These are phyloP conservation scores for Psidium guajava DNA, from an alignment of 345 rosid species.

Conservation along the genomic window DNA sequence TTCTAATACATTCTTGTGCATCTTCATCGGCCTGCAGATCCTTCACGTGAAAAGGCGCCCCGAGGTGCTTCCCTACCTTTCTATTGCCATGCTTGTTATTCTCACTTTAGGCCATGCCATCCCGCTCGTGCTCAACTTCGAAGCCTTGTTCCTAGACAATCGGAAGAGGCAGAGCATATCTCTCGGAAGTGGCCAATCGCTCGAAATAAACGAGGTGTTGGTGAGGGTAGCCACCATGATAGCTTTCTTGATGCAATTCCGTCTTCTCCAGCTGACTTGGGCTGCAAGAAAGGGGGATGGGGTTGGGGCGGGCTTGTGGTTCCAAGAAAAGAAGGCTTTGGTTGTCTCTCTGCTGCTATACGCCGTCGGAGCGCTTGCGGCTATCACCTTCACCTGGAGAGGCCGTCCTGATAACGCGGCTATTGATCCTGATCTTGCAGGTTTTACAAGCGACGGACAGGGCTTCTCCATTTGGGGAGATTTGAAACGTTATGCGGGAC, in stretches of 20 bases:
- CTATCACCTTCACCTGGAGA: slow-evolving; percentile 8
- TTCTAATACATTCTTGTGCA: slow-evolving; percentile 30
- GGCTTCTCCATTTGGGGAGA: slow-evolving; percentile 9
- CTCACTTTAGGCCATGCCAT: slow-evolving; percentile 32
- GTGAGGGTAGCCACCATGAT: slow-evolving; percentile 33
- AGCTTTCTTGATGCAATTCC: slow-evolving; percentile 32
- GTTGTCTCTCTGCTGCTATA: slow-evolving; percentile 18
- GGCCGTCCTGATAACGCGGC: not conserved
- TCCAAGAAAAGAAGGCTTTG: slow-evolving; percentile 32
- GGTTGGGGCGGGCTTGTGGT: slow-evolving; percentile 13
- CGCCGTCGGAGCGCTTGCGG: slow-evolving; percentile 21
- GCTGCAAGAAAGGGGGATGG: slow-evolving; percentile 12
- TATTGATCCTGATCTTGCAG: not conserved
- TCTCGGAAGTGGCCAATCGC: slow-evolving; percentile 24
- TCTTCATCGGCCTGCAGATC: slow-evolving; percentile 28
- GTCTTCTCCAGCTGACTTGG: slow-evolving; percentile 35
- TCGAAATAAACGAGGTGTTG: slow-evolving; percentile 26
- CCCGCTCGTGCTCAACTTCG: slow-evolving; percentile 28
- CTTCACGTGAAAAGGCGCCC: slow-evolving; percentile 24
- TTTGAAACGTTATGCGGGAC: slow-evolving; percentile 30
- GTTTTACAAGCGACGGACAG: not conserved
- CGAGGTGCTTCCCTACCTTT: slow-evolving; percentile 23
- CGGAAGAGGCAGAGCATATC: not conserved
- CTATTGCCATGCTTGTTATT: slow-evolving; percentile 36
- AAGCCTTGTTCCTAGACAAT: slow-evolving; percentile 15